Evolutionary conservation across 202 grass and related monocot species (phyloP).

Genomic region (Musa balbisiana): DNA sequence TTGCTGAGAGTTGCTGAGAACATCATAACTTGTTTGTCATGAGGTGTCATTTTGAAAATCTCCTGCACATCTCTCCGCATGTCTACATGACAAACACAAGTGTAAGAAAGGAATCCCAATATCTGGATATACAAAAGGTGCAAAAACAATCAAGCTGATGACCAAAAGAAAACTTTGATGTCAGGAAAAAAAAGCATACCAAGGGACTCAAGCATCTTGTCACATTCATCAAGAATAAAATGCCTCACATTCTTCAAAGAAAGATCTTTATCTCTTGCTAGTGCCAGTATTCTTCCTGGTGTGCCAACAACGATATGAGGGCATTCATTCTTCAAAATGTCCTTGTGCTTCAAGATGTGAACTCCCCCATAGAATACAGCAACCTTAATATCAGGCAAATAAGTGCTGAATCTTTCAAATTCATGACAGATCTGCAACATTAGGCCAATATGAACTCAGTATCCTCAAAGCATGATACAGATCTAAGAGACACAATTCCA

Average conservation of each 20-base stretch:
- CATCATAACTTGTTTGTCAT: conserved; percentile 99
- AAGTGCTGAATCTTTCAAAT: conserved; percentile 98
- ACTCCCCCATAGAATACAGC: conserved; percentile 97
- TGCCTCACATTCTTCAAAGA: conserved; percentile 98
- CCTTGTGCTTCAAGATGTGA: conserved; percentile 85
- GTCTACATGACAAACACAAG: conserved; percentile 37
- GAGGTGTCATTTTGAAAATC: conserved; percentile 99
- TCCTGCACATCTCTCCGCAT: conserved; percentile 98
- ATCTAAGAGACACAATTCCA: neutral
- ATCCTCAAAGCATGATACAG: neutral
- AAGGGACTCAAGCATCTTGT: conserved; percentile 97
- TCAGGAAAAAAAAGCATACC: conserved; percentile 37
- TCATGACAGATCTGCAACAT: conserved; percentile 77
- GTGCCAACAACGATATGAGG: conserved; percentile 96
- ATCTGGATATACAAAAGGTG: neutral
- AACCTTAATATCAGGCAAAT: conserved; percentile 74
- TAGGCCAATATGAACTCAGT: neutral
- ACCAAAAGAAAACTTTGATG: neutral
- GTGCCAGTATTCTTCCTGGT: conserved; percentile 88
- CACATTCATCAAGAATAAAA: conserved; percentile 99
- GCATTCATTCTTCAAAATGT: conserved; percentile 96
- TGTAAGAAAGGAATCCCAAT: neutral
- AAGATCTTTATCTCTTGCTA: conserved; percentile 86
- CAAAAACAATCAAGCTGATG: neutral
- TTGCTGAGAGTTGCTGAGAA: conserved; percentile 99